Conservation (phyloP, 129 eudicot genomes). For the Chrysanthemum lavandulifolium region DNA sequence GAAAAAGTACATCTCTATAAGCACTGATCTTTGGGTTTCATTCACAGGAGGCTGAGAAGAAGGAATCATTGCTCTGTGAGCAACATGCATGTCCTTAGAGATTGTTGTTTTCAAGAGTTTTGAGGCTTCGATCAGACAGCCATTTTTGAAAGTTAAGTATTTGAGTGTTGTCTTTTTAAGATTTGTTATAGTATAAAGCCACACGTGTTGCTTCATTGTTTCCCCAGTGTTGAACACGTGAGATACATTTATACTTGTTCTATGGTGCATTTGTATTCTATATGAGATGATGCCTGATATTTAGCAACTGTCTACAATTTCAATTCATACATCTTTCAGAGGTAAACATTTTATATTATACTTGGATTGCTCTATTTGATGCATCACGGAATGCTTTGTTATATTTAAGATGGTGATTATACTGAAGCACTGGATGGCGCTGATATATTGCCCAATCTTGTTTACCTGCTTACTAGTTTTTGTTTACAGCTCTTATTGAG, state of each 20-base stretch:
- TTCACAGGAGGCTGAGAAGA: neutral
- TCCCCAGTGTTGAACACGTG: neutral
- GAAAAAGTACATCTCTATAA: neutral
- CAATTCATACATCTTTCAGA: neutral
- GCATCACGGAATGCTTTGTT: no score
- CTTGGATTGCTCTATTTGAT: neutral
- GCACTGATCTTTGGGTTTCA: neutral
- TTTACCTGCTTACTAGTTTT: neutral
- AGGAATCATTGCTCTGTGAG: neutral
- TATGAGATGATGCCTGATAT: neutral
- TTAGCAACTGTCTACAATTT: neutral
- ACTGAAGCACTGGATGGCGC: neutral
- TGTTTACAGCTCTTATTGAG: no score
- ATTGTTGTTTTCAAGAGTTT: constrained; percentile 16
- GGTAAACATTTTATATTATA: neutral
- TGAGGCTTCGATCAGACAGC: neutral
- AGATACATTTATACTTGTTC: neutral
- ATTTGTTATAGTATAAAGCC: constrained; percentile 5
- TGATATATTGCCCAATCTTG: neutral
- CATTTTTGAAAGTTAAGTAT: constrained; percentile 6
- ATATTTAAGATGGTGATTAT: neutral
- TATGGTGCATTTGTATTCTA: neutral
- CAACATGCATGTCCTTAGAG: neutral
- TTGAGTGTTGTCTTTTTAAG: neutral
- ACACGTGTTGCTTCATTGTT: constrained; percentile 1